Evolutionary conservation across 768 basidiomycete species (phyloP).

Genomic region (Termitomyces sp.): DNA sequence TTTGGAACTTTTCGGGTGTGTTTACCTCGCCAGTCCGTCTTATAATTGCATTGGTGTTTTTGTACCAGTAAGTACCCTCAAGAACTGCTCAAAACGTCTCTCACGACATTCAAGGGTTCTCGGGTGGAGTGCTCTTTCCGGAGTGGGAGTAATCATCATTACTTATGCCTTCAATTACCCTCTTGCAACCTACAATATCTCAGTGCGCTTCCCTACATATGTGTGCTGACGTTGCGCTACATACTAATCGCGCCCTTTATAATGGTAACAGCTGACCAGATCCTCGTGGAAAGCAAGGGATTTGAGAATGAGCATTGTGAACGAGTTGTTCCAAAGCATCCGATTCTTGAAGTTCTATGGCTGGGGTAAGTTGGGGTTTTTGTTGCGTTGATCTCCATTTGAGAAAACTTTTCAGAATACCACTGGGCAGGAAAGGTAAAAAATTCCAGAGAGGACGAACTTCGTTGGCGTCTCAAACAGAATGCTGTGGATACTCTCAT

Average conservation of each 20-base stretch:
- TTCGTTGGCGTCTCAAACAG: constrained; percentile 62
- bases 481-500: constrained; percentile 56
- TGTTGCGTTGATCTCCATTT: neutral
- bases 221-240: too few species aligned
- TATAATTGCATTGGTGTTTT: constrained; percentile 60
- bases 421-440: constrained; percentile 53
- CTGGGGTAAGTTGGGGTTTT: constrained; percentile 44
- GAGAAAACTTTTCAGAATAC: constrained; percentile 34
- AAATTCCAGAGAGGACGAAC: constrained; percentile 53
- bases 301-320: constrained; percentile 62
- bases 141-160: constrained; percentile 58
- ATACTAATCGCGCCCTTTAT: neutral
- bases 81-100: neutral
- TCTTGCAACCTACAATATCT: constrained; percentile 60
- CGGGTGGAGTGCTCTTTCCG: constrained; percentile 74
- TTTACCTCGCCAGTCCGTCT: constrained; percentile 60
- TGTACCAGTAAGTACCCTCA: constrained; percentile 52
- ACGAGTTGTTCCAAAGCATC: constrained; percentile 73
- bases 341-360: constrained; percentile 73
- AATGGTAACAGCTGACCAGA: constrained; percentile 42
- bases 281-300: constrained; percentile 62
- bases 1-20: constrained; percentile 69
- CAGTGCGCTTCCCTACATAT: constrained; percentile 31
- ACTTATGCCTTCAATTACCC: constrained; percentile 64
- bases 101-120: constrained; percentile 41